Percentiles rank a stretch among this genome's conserved stretches.
These are phyloP conservation scores for Tilletia horrida DNA, from an alignment of 1,284 basidiomycete genomes.

Conservation along the genomic window DNA sequence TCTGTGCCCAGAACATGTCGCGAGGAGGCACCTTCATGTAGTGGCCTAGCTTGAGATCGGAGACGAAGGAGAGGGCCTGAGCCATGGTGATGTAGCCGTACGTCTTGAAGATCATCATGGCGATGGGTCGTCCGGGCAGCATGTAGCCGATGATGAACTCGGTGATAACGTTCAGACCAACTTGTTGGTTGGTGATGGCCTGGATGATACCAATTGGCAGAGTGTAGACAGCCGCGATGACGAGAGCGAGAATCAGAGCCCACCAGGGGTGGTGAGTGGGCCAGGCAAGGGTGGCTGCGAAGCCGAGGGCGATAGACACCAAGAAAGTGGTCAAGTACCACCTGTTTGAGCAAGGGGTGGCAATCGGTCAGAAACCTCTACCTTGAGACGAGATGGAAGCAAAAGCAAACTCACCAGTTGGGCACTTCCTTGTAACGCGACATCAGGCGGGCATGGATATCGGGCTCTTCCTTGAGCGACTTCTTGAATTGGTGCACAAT, in stretches of 20 bases:
- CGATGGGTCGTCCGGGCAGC: constrained; percentile 71
- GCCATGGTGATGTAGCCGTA: constrained; percentile 65
- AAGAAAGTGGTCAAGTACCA: constrained; percentile 62
- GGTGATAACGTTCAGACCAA: constrained; percentile 65
- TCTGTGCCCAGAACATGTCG: constrained; percentile 61
- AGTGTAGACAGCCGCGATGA: constrained; percentile 63
- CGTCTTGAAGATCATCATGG: constrained; percentile 78
- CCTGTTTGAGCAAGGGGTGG: no score
- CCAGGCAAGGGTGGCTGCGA: constrained; percentile 69
- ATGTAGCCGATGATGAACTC: constrained; percentile 75
- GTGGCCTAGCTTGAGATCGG: constrained; percentile 61
- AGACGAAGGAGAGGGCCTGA: constrained; percentile 65
- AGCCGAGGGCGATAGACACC: constrained; percentile 64
- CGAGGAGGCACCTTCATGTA: constrained; percentile 63
- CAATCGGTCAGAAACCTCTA: no score
- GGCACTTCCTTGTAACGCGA: constrained; percentile 71
- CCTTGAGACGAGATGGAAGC: no score
- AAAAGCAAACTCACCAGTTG: constrained; percentile 38
- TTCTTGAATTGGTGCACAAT: constrained; percentile 33
- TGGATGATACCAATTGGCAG: constrained; percentile 75
- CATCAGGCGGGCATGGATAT: constrained; percentile 83
- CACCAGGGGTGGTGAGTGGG: constrained; percentile 71
- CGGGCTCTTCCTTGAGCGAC: constrained; percentile 65
- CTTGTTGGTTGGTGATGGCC: constrained; percentile 75
- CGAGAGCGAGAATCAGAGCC: constrained; percentile 64